Evolutionary conservation across 2,329 filamentous ascomycete species (phyloP), one percentile per base, ranked within the genome.

Genomic region (Parasarocladium wereldwijsianum): DNA sequence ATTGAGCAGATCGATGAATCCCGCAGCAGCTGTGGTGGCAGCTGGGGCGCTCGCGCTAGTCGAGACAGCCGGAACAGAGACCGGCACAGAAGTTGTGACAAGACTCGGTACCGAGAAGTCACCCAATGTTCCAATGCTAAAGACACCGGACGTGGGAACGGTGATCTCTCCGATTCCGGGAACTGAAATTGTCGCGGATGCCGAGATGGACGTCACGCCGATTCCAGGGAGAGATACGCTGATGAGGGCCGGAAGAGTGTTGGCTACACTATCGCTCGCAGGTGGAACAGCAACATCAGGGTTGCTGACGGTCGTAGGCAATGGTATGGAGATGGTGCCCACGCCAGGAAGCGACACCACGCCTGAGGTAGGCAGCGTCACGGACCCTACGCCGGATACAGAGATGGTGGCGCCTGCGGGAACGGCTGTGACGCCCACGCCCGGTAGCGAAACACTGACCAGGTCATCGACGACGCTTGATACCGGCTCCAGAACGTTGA

Each of bases 71-170:
- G 6, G 9, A 11, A 21, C 5, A 11, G 19, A 16, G 9, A 18
- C n/a, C 26, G 26, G 26, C n/a, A 13, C 28, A 5, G 28, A 23
- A n/a, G 28, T 30, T 19, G 28, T 13, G 28, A n/a, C n/a, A n/a
- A n/a, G n/a, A n/a, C n/a, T n/a, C n/a, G n/a, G n/a, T n/a, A n/a
- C n/a, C n/a, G n/a, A n/a, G n/a, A n/a, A n/a, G n/a, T n/a, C n/a
- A n/a, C n/a, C n/a, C n/a, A n/a, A n/a, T n/a, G n/a, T n/a, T n/a
- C n/a, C n/a, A 17, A 30, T 24, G 7, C 19, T 23, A 9, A 12
- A 9, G 3, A n/a, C 14, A 11, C 19, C 14, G n/a, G 13, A 17
- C 3, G 20, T 13, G 4, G 28, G 28, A 4, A 30, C 4, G 12
- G 28, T 17, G 14, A 12, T 18, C 7, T 19, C 13, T 17, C 10